phyloP scores from a whole-genome alignment of 768 basidiomycete species.

The Russula sp. region DNA sequence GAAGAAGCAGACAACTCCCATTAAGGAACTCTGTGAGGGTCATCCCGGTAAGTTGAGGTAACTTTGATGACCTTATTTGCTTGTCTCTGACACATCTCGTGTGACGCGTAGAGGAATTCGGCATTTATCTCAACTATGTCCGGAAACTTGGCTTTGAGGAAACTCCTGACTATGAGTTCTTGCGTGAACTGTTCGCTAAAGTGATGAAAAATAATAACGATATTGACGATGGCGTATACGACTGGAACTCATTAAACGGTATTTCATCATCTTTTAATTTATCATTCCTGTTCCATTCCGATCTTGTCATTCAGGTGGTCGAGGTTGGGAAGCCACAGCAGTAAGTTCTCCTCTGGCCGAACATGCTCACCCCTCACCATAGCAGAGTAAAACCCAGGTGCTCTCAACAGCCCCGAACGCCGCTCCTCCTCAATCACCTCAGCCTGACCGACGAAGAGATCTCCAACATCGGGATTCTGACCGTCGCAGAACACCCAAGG shows the following conservation, averaged over 20 bases:
- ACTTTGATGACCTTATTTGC: not conserved
- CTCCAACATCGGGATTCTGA: constrained; percentile 50
- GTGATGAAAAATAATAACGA: constrained; percentile 90
- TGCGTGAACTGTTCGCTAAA: constrained; percentile 91
- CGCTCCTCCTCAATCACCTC: constrained; percentile 37
- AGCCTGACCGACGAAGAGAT: constrained; percentile 54
- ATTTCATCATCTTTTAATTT: not conserved
- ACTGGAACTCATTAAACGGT: constrained; percentile 95
- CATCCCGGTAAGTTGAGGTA: constrained; percentile 65
- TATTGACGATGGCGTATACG: constrained; percentile 87
- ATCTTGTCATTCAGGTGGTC: constrained; percentile 51
- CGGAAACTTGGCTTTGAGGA: constrained; percentile 99
- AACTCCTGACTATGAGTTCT: constrained; percentile 97
- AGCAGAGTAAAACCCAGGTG: constrained; percentile 58
- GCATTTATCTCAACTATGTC: constrained; percentile 98
- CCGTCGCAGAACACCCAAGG: constrained; percentile 57
- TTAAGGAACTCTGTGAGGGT: constrained; percentile 94
- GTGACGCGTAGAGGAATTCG: constrained; percentile 77
- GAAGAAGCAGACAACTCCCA: constrained; percentile 98
- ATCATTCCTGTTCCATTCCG: not conserved
- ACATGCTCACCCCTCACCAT: not conserved
- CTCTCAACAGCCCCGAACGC: constrained; percentile 59
- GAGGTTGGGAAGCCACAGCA: constrained; percentile 86
- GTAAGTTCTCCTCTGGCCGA: constrained; percentile 38
- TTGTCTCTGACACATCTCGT: not conserved